These are phyloP conservation scores for Pseudognaphalium luteoalbum DNA, from an alignment of 129 eudicot species.

Conservation along the genomic window DNA sequence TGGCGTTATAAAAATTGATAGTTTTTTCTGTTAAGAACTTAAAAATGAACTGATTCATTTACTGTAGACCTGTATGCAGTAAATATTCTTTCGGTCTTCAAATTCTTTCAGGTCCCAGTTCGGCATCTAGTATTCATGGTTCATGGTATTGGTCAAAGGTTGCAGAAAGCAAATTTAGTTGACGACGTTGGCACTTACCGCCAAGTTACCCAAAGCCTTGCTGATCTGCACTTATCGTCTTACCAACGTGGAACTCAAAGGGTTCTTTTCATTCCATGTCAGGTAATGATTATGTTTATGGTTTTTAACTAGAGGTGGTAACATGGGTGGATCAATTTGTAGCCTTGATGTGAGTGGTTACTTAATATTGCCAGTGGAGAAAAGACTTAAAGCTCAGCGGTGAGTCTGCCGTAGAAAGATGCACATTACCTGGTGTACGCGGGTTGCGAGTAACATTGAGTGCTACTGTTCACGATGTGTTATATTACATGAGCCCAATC, in stretches of 20 bases:
- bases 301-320: background rate
- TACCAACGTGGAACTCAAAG: slow-evolving; percentile 87
- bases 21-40: background rate
- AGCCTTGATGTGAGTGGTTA: slow-evolving; percentile 7
- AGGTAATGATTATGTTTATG: slow-evolving; percentile 43
- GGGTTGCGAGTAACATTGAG: slow-evolving; percentile 82
- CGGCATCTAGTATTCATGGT: slow-evolving; percentile 96
- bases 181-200: slow-evolving; percentile 90
- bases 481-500: slow-evolving; percentile 98
- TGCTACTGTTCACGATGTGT: slow-evolving; percentile 97
- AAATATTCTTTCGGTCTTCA: slow-evolving; percentile 14
- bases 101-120: slow-evolving; percentile 80
- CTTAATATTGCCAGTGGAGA: slow-evolving; percentile 70
- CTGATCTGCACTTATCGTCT: slow-evolving; percentile 74
- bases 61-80: slow-evolving; percentile 13
- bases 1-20: background rate
- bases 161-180: slow-evolving; percentile 87
- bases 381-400: slow-evolving; percentile 89
- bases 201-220: slow-evolving; percentile 73
- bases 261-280: slow-evolving; percentile 90
- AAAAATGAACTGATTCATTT: background rate
- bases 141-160: slow-evolving; percentile 99
- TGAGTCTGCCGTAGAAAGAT: slow-evolving; percentile 88
- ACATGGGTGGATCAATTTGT: background rate
- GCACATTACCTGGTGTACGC: slow-evolving; percentile 88